Conservation (phyloP, 352 stramenopile species). For the Pythium brachiatum region DNA sequence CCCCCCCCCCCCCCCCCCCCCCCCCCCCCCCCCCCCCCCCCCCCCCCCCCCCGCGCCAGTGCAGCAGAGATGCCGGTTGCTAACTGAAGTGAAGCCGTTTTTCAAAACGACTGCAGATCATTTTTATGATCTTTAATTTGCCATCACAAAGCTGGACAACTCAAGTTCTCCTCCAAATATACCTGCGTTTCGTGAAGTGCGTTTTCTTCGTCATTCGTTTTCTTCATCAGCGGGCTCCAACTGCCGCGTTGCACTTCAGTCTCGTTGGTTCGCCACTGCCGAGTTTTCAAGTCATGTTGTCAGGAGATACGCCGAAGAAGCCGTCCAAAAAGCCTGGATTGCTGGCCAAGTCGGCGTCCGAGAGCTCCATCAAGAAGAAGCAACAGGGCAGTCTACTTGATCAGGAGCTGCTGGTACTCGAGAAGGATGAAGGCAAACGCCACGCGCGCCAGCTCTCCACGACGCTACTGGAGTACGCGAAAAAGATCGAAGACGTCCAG, state of each 20-base stretch:
- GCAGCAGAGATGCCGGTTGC: no score
- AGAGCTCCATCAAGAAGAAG: slow-evolving; percentile 38
- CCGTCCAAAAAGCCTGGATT: slow-evolving; percentile 6
- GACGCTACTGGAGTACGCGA: slow-evolving; percentile 66
- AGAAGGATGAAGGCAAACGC: slow-evolving; percentile 71
- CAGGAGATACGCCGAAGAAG: slow-evolving; percentile 17
- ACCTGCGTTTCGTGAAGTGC: no score
- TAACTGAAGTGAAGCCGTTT: no score
- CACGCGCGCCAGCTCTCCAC: slow-evolving; percentile 62
- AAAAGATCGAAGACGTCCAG: slow-evolving; percentile 74
- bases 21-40: no score
- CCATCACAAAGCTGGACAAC: no score
- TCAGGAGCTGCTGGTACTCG: slow-evolving; percentile 65
- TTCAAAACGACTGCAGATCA: no score
- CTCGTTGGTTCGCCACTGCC: background rate
- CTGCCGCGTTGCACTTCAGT: background rate
- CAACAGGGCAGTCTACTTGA: slow-evolving; percentile 55
- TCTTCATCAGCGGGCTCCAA: background rate
- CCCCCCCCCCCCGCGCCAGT: no score
- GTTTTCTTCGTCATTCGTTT: no score
- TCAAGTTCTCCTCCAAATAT: no score
- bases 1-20: no score
- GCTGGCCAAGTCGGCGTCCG: slow-evolving; percentile 25
- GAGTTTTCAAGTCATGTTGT: slow-evolving; percentile 2
- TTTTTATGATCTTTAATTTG: no score